phyloP scores from a whole-genome alignment of 306 rosid genomes.

The Trifolium pratense region DNA sequence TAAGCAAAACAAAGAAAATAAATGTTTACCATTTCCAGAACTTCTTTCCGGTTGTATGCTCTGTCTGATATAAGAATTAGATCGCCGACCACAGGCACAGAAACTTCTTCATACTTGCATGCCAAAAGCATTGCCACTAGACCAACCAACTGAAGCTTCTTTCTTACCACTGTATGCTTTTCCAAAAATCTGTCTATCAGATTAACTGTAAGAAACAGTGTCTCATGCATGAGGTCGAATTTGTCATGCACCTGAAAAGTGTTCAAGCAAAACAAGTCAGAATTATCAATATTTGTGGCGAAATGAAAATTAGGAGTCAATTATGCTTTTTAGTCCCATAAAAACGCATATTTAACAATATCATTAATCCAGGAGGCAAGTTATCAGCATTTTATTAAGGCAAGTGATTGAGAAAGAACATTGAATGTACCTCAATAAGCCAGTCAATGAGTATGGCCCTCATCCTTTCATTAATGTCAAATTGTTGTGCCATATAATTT shows the following conservation, averaged over 20 bases:
- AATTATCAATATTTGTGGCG: background rate
- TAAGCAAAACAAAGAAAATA: background rate
- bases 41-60: conserved; percentile 82
- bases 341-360: background rate
- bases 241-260: conserved; percentile 89
- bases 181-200: conserved; percentile 84
- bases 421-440: conserved; percentile 83
- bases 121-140: conserved; percentile 98
- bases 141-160: conserved; percentile 96
- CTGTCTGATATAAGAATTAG: conserved; percentile 85
- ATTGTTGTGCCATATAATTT: conserved; percentile 69
- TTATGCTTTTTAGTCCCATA: background rate
- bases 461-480: conserved; percentile 94
- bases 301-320: background rate
- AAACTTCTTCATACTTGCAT: conserved; percentile 96
- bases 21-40: conserved; percentile 80
- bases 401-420: conserved; percentile 36
- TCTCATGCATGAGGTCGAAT: conserved; percentile 89
- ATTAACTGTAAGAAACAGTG: conserved; percentile 82
- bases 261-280: conserved; percentile 31
- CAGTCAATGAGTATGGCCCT: conserved; percentile 93
- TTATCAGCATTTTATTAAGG: conserved; percentile 35
- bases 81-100: conserved; percentile 89
- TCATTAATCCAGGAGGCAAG: conserved; percentile 23
- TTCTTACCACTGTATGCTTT: conserved; percentile 67